Percentiles rank a stretch among this genome's conserved stretches.
These are phyloP conservation scores for Capsicum baccatum DNA, from an alignment of 257 asterid species.

Conservation along the genomic window DNA sequence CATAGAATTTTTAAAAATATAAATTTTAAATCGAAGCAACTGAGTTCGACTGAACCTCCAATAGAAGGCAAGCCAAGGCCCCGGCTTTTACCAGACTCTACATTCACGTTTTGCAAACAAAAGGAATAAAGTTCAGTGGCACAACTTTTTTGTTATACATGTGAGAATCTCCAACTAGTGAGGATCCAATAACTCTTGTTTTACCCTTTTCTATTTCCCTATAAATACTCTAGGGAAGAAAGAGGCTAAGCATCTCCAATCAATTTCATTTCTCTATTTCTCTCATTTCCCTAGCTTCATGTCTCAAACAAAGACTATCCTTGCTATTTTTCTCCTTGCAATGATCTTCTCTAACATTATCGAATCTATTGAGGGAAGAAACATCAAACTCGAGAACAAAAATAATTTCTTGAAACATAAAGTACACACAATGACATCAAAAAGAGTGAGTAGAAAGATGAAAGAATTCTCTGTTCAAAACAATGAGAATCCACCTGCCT, in stretches of 20 bases:
- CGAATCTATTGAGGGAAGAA: constrained; percentile 50
- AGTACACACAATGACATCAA: neutral
- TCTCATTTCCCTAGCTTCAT: constrained; percentile 27
- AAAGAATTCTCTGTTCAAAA: neutral
- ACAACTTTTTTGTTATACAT: neutral
- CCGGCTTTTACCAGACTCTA: neutral
- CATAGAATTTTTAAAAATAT: too few species aligned
- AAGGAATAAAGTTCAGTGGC: constrained; percentile 1
- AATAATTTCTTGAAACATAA: constrained; percentile 8
- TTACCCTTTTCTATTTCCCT: constrained; percentile 15
- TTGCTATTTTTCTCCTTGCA: constrained; percentile 43
- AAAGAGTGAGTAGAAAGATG: neutral
- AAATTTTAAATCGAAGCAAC: too few species aligned
- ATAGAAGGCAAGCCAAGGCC: neutral
- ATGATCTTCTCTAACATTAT: constrained; percentile 41
- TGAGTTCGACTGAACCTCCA: too few species aligned
- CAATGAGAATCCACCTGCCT: constrained; percentile 24
- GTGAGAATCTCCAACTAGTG: constrained; percentile 46
- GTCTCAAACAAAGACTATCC: constrained; percentile 42
- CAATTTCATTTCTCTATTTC: constrained; percentile 12
- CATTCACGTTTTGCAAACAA: constrained; percentile 20
- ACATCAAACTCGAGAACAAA: constrained; percentile 34
- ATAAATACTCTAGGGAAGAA: constrained; percentile 49
- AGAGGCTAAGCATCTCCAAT: constrained; percentile 30
- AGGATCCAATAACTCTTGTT: constrained; percentile 36